Evolutionary conservation across 2,329 filamentous ascomycete species (phyloP), one percentile per base, ranked within the genome.

Genomic region (Ascochyta pisi): DNA sequence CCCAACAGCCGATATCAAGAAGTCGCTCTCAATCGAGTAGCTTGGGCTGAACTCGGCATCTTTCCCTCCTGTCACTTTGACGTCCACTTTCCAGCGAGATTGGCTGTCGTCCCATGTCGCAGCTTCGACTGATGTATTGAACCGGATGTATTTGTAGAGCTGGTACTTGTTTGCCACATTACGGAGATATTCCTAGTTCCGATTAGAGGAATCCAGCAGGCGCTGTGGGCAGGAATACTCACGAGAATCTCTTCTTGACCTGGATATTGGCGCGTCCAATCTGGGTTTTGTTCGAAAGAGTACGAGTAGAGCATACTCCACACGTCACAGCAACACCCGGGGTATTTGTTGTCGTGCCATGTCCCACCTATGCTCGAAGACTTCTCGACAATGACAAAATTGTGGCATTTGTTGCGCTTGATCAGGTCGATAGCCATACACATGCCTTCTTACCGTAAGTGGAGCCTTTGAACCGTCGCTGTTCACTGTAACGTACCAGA

Each of bases 211-310:
- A 22, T 23, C 33, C 6, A 12, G 4, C 15, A 43, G n/a, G 29
- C 22, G 26, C n/a, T 7, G 35, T 41, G 13, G 23, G 7, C 1
- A 8, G 6, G 13, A 15, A 9, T n/a, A 49, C 67, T 58, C 63
- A 81, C 77, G 31, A 84, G 75, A 19, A 87, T 84, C 65, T 87
- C 85, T 65, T 86, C 83, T 62, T 87, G 84, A 0, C 83, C 82
- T 0, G 85, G 82, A 62, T 85, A 87, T 50, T 84, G 79, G 16
- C 83, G 74, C 1, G 81, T 81, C 84, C 85, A 86, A 60, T 82
- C 76, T 3, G 82, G 74, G 48, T 86, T 86, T 47, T 85, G 83
- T 33, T 83, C 84, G 62, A 87, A 88, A 6, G 83, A 86, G 69
- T 82, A 86, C 39, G 79, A 83, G 73, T 87, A 87, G 3, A 87